Percentiles rank a stretch among this genome's conserved stretches.
phyloP scores from a whole-genome alignment of 31 red algal species.

The Porphyra umbilicalis region DNA sequence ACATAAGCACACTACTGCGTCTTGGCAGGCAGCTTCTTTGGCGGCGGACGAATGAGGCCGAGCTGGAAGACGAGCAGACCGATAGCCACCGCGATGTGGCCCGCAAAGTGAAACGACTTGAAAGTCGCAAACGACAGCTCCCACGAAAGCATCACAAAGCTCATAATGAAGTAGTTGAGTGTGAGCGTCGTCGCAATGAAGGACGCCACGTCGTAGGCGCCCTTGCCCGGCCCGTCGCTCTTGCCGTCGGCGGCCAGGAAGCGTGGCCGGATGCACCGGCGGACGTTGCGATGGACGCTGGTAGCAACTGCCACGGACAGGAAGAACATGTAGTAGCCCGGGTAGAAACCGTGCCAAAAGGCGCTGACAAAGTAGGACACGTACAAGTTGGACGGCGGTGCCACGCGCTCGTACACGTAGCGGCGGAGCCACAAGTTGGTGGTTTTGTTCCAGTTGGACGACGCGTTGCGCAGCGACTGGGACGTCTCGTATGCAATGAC shows the following conservation, averaged over 20 bases:
- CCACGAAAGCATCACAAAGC: slow-evolving; percentile 83
- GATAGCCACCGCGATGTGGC: slow-evolving; percentile 49
- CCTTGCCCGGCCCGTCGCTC: slow-evolving; percentile 48
- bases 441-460: slow-evolving; percentile 96
- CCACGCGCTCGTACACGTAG: slow-evolving; percentile 93
- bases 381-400: slow-evolving; percentile 76
- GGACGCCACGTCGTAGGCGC: slow-evolving; percentile 40
- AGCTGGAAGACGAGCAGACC: slow-evolving; percentile 58
- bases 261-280: slow-evolving; percentile 54
- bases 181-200: slow-evolving; percentile 45
- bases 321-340: slow-evolving; percentile 99
- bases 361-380: slow-evolving; percentile 92
- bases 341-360: slow-evolving; percentile 99
- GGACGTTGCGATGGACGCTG: slow-evolving; percentile 73
- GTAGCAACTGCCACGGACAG: slow-evolving; percentile 72
- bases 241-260: slow-evolving; percentile 55
- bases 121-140: slow-evolving; percentile 51
- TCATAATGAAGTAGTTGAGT: slow-evolving; percentile 95
- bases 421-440: slow-evolving; percentile 93
- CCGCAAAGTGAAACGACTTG: slow-evolving; percentile 48
- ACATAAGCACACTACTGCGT: slow-evolving; percentile 12
- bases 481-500: slow-evolving; percentile 82
- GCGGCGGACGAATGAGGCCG: slow-evolving; percentile 56
- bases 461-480: slow-evolving; percentile 64
- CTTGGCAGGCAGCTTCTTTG: slow-evolving; percentile 53